A percentile compares a stretch with the other conserved stretches of the same genome.
phyloP scores from a whole-genome alignment of 1,139 yeast genomes.

The Kodamaea derodonti region DNA sequence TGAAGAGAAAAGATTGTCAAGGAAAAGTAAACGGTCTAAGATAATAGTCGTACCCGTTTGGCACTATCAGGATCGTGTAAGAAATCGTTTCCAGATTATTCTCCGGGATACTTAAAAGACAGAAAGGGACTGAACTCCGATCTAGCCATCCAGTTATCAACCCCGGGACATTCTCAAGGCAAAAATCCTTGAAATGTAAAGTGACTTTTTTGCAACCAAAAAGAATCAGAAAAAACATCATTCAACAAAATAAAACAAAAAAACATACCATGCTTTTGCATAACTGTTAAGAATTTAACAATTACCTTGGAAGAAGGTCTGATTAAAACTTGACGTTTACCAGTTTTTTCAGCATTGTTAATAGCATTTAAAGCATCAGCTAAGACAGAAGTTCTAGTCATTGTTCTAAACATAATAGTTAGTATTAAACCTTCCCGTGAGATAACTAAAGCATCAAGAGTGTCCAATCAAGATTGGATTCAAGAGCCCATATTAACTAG shows the following conservation, averaged over 20 bases:
- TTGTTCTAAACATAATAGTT: slow-evolving; percentile 29
- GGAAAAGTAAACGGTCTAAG: slow-evolving; percentile 69
- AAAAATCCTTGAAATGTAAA: no score
- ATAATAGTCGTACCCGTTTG: slow-evolving; percentile 20
- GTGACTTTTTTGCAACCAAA: no score
- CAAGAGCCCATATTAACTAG: slow-evolving; percentile 24
- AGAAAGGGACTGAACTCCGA: slow-evolving; percentile 87
- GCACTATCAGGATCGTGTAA: slow-evolving; percentile 59
- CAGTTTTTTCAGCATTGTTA: slow-evolving; percentile 99
- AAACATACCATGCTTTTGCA: slow-evolving; percentile 80
- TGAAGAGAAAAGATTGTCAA: slow-evolving; percentile 41
- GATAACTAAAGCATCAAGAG: slow-evolving; percentile 32
- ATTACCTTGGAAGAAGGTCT: slow-evolving; percentile 99
- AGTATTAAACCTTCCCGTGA: slow-evolving; percentile 8
- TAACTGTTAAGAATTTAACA: slow-evolving; percentile 92
- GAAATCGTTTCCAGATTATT: slow-evolving; percentile 67
- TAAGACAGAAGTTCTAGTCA: slow-evolving; percentile 98
- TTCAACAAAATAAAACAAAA: slow-evolving; percentile 2
- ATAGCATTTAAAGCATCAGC: slow-evolving; percentile 98
- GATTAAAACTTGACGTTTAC: slow-evolving; percentile 97
- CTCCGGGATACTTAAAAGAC: slow-evolving; percentile 97
- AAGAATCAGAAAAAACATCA: no score
- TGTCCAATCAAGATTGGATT: slow-evolving; percentile 31
- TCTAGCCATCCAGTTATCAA: slow-evolving; percentile 97
- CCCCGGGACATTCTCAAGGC: slow-evolving; percentile 63